Evolutionary conservation across 176 grass and related monocot genomes (phyloP), one percentile per base, ranked within the genome.

Genomic region (Phyllostachys edulis): DNA sequence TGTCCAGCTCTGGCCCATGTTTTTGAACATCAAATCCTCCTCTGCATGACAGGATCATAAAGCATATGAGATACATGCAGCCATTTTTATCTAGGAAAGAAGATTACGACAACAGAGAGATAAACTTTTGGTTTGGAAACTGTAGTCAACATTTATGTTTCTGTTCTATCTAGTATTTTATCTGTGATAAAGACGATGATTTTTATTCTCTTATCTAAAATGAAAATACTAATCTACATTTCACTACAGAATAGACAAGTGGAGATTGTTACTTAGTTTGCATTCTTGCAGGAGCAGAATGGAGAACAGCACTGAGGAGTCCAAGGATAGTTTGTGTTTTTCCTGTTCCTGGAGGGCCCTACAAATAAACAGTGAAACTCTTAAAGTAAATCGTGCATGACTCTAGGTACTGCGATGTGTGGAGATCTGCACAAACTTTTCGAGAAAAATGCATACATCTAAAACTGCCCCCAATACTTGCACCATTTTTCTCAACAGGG

Each of bases 251-350:
- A 83, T 50, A 82, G 14, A 63, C 26, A 81, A 69, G 10, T 67
- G 40, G 75, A 69, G 32, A 42, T 88, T 95, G 32, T 34, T 34
- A 95, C 96, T 90, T 98, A 27, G 87, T 87, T 81, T 92, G 87
- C 82, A 95, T 86, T 92, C 89, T 98, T 88, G 32, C 32, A 2
- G 32, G 96, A 82, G 91, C 87, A 21, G 96, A 98, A 90, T 98
- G 96, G 69, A 98, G 93, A 90, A 98, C 89, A 74, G 96, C 96
- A 85, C 93, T 98, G 18, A 98, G 96, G 66, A 98, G 96, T 88
- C 91, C 96, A 68, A 98, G 91, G 63, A 98, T 98, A 77, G 96
- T 98, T 87, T 98, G 96, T 78, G 96, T 98, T 88, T 98, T 98
- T 83, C 96, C 93, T 55, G 96, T 98, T 85, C 96, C 96, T 77